Evolutionary conservation across 179 eudicot genomes (phyloP).

Genomic region (Carnegiea gigantea): DNA sequence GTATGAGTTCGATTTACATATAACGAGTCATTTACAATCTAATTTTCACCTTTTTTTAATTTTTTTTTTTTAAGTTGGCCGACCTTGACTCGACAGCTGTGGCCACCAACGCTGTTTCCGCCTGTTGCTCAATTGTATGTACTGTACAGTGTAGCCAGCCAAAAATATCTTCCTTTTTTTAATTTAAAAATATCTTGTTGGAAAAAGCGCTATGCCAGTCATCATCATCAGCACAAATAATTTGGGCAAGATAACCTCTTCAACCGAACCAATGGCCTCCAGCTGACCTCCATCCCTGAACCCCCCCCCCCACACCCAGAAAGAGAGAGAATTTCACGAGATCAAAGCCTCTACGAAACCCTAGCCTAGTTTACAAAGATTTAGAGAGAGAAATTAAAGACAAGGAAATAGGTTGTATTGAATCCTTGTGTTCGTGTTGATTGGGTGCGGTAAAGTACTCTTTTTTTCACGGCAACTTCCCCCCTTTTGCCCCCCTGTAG

Average conservation of each 20-base stretch:
- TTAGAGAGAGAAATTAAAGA: neutral
- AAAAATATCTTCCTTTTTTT: too few species aligned
- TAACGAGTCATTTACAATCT: too few species aligned
- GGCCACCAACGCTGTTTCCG: too few species aligned
- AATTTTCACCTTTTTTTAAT: too few species aligned
- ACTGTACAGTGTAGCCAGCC: too few species aligned
- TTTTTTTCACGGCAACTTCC: constrained; percentile 5
- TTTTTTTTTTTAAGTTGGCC: too few species aligned
- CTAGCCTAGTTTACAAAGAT: neutral
- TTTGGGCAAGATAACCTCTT: neutral
- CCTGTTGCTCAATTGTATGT: too few species aligned
- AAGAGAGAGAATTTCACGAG: neutral
- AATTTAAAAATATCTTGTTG: neutral
- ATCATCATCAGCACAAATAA: neutral
- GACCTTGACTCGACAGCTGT: too few species aligned
- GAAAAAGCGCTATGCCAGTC: neutral
- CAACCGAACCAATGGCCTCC: constrained; percentile 6
- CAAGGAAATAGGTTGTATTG: neutral
- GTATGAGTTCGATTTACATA: too few species aligned
- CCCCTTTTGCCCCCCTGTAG: neutral
- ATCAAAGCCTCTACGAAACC: neutral
- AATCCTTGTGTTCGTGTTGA: neutral
- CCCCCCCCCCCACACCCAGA: neutral
- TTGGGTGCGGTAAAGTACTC: neutral
- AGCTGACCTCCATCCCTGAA: neutral